phyloP scores from a whole-genome alignment of 495 filamentous ascomycete genomes.

The Glarea lozoyensis region DNA sequence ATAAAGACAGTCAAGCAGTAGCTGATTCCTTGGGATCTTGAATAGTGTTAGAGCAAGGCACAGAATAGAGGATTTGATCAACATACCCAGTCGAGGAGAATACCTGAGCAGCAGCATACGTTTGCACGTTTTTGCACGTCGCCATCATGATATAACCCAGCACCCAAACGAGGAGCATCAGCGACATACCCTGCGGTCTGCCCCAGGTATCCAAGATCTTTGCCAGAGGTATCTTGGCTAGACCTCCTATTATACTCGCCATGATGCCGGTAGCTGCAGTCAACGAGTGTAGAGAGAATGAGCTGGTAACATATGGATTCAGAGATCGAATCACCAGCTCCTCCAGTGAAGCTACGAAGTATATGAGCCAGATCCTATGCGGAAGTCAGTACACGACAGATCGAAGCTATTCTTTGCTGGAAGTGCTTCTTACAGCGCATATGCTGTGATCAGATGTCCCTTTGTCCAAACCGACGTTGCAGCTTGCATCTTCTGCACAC shows the following conservation, averaged over 20 bases:
- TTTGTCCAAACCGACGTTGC: conserved; percentile 37
- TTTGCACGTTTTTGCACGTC: conserved; percentile 25
- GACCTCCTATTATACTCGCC: conserved; percentile 40
- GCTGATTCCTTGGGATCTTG: conserved; percentile 33
- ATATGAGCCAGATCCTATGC: conserved; percentile 30
- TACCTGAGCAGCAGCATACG: conserved; percentile 27
- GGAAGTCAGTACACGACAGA: neutral
- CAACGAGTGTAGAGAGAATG: conserved; percentile 28
- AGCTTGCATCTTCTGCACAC: conserved; percentile 35
- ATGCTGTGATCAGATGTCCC: conserved; percentile 30
- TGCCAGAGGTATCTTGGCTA: conserved; percentile 43
- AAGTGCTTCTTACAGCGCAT: conserved; percentile 27
- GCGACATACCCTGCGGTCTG: conserved; percentile 23
- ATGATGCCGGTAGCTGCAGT: conserved; percentile 27
- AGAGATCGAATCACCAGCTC: conserved; percentile 22
- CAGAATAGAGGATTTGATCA: conserved; percentile 17
- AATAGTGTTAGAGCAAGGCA: conserved; percentile 10
- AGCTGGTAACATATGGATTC: conserved; percentile 27
- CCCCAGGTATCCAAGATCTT: conserved; percentile 51
- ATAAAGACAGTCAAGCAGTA: conserved; percentile 45
- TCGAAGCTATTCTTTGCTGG: neutral
- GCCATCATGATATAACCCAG: conserved; percentile 30
- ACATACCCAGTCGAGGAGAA: conserved; percentile 28
- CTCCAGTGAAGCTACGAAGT: conserved; percentile 29
- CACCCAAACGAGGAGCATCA: conserved; percentile 17